phyloP scores from a whole-genome alignment of 2,329 filamentous ascomycete species.

The Trichophyton verrucosum region DNA sequence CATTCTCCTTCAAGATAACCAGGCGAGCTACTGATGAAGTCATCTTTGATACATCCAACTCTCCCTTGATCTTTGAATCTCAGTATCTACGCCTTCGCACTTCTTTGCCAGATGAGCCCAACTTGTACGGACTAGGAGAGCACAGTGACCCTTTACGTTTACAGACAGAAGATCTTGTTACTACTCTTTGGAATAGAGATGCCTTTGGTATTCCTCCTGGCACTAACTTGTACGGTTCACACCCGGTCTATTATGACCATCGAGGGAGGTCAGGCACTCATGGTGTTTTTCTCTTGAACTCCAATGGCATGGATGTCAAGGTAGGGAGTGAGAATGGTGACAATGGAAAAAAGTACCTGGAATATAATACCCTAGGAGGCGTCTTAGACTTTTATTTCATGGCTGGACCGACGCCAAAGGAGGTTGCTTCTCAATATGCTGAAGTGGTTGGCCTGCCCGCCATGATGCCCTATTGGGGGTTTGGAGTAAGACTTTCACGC shows the following conservation, averaged over 20 bases:
- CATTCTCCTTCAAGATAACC: conserved; percentile 51
- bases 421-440: conserved; percentile 45
- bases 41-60: conserved; percentile 53
- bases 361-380: conserved; percentile 63
- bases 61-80: conserved; percentile 54
- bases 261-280: conserved; percentile 42
- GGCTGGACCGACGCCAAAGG: conserved; percentile 41
- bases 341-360: conserved; percentile 52
- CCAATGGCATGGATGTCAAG: conserved; percentile 58
- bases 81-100: conserved; percentile 63
- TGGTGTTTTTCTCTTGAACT: conserved; percentile 53
- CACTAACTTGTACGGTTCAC: conserved; percentile 54
- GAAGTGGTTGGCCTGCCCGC: conserved; percentile 40
- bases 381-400: conserved; percentile 56
- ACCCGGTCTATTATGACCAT: conserved; percentile 58
- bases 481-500: conserved; percentile 33
- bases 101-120: conserved; percentile 49
- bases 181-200: conserved; percentile 54
- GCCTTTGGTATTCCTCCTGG: conserved; percentile 45
- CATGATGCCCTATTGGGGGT: conserved; percentile 49
- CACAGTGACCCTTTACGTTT: conserved; percentile 55
- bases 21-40: conserved; percentile 15
- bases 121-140: conserved; percentile 62
- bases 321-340: conserved; percentile 34
- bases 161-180: conserved; percentile 51